Evolutionary conservation across 148 eudicot species (phyloP).

Genomic region (Agrostemma githago): DNA sequence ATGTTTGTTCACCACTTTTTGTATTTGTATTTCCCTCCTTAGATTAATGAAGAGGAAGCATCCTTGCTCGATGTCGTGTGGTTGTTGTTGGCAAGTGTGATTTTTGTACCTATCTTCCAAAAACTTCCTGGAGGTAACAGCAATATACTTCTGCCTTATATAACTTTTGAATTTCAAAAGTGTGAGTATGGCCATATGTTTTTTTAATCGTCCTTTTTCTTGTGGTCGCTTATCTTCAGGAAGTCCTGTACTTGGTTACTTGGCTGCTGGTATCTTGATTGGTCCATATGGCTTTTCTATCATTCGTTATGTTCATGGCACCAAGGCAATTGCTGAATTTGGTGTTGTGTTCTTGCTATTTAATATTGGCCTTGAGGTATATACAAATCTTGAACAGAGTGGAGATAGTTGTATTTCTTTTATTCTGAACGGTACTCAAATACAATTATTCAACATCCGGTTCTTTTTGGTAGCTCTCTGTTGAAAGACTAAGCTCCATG

Average conservation of each 20-base stretch:
- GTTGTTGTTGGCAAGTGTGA: slow-evolving; percentile 95
- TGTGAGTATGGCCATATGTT: background rate
- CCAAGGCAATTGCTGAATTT: slow-evolving; percentile 98
- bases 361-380: slow-evolving; percentile 97
- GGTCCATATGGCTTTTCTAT: slow-evolving; percentile 99
- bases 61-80: slow-evolving; percentile 86
- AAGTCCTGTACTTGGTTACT: slow-evolving; percentile 97
- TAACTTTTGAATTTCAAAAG: background rate
- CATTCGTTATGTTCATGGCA: slow-evolving; percentile 92
- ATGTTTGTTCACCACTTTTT: slow-evolving; percentile 6
- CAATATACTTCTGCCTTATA: slow-evolving; percentile 4
- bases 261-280: slow-evolving; percentile 96
- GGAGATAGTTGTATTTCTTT: slow-evolving; percentile 6
- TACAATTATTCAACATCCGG: slow-evolving; percentile 14
- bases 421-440: slow-evolving; percentile 9
- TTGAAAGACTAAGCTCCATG: slow-evolving; percentile 99
- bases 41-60: slow-evolving; percentile 98
- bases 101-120: slow-evolving; percentile 91
- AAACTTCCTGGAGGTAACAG: slow-evolving; percentile 93
- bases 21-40: slow-evolving; percentile 13
- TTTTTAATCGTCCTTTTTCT: slow-evolving; percentile 2
- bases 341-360: slow-evolving; percentile 97
- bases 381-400: slow-evolving; percentile 20
- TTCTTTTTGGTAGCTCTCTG: slow-evolving; percentile 71
- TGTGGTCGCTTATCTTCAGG: slow-evolving; percentile 47